These are phyloP conservation scores for Cucurbita argyrosperma DNA, from an alignment of 306 rosid genomes.

Conservation along the genomic window DNA sequence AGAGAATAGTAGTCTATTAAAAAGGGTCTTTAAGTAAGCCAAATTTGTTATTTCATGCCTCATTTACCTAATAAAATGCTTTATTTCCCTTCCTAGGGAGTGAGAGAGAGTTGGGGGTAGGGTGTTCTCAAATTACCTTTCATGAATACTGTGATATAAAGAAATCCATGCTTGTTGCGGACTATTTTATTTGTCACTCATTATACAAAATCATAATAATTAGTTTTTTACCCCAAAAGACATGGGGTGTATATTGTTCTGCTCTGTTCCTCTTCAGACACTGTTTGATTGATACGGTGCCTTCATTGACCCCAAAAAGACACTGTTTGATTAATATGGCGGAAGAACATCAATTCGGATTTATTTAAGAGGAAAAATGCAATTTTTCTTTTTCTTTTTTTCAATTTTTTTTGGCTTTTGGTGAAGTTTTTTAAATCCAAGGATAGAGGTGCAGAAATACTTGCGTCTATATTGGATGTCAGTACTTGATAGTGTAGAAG, in stretches of 20 bases:
- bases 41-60: background rate
- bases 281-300: background rate
- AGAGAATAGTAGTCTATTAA: conserved; percentile 6
- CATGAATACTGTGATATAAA: background rate
- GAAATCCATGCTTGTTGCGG: background rate
- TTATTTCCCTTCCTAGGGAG: background rate
- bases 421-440: background rate
- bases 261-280: background rate
- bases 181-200: background rate
- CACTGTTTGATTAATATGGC: background rate
- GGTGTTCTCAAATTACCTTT: background rate
- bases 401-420: no score
- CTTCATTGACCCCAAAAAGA: background rate
- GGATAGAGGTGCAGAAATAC: background rate
- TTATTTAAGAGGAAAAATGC: background rate
- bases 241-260: background rate
- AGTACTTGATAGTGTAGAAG: background rate
- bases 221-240: background rate
- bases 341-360: background rate
- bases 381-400: background rate
- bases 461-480: background rate
- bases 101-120: background rate
- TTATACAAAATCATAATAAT: background rate
- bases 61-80: background rate
- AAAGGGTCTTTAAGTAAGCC: background rate